Percentiles rank a stretch among this genome's conserved stretches.
These are phyloP conservation scores for Agaricus subrufescens DNA, from an alignment of 768 basidiomycete species.

Conservation along the genomic window DNA sequence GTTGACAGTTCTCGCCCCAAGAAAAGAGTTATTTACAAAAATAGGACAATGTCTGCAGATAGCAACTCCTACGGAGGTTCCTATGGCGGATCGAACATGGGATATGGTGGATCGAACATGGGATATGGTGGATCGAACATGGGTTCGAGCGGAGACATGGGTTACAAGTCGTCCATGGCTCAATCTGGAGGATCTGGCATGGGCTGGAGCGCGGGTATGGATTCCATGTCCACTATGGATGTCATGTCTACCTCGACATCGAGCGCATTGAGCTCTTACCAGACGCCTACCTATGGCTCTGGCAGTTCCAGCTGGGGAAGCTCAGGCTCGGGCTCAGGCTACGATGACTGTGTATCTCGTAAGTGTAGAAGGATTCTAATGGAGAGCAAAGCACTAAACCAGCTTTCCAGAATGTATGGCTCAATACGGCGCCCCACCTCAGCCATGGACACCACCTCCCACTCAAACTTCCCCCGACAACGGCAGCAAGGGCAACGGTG, in stretches of 20 bases:
- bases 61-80: background rate
- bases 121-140: background rate
- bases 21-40: background rate
- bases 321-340: slow-evolving; percentile 39
- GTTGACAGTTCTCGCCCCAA: background rate
- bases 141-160: background rate
- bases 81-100: background rate
- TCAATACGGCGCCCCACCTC: slow-evolving; percentile 40
- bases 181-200: background rate
- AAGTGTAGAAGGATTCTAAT: slow-evolving; percentile 20
- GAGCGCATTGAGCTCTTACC: slow-evolving; percentile 16
- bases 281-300: slow-evolving; percentile 53
- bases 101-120: background rate
- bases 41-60: background rate
- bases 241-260: background rate
- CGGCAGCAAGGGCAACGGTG: slow-evolving; percentile 38
- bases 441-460: slow-evolving; percentile 30
- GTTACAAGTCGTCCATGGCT: background rate
- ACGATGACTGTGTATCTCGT: slow-evolving; percentile 71
- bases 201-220: slow-evolving; percentile 2
- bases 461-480: slow-evolving; percentile 27
- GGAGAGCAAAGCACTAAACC: background rate
- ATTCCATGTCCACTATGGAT: background rate
- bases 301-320: slow-evolving; percentile 55
- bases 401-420: slow-evolving; percentile 55